These are phyloP conservation scores for Podaxis rugospora DNA, from an alignment of 768 basidiomycete species.

Conservation along the genomic window DNA sequence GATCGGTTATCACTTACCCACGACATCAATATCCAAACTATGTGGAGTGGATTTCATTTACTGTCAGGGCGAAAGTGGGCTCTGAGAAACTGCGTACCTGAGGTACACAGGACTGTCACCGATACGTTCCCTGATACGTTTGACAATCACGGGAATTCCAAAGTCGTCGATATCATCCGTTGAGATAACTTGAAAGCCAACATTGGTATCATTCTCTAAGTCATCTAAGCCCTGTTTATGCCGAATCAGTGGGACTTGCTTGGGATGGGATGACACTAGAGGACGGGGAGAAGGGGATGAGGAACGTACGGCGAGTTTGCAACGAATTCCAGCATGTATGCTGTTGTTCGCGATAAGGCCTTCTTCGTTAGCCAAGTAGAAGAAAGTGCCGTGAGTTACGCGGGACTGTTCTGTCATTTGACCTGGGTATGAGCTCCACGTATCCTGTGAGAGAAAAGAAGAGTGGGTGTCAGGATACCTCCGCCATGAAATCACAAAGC, in stretches of 20 bases:
- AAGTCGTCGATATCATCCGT: slow-evolving; percentile 82
- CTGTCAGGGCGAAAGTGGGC: neutral
- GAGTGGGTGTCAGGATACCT: slow-evolving; percentile 32
- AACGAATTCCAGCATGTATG: slow-evolving; percentile 84
- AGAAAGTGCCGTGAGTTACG: slow-evolving; percentile 85
- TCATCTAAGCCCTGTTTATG: slow-evolving; percentile 52
- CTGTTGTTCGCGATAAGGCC: slow-evolving; percentile 73
- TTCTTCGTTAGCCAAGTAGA: slow-evolving; percentile 73
- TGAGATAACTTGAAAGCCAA: slow-evolving; percentile 77
- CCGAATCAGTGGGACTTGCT: neutral
- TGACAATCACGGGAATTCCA: slow-evolving; percentile 66
- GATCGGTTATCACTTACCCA: slow-evolving; percentile 40
- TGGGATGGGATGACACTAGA: slow-evolving; percentile 15
- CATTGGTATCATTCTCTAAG: slow-evolving; percentile 61
- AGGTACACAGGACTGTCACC: slow-evolving; percentile 76
- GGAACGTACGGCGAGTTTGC: slow-evolving; percentile 49
- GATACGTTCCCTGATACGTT: slow-evolving; percentile 65
- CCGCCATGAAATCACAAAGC: slow-evolving; percentile 29
- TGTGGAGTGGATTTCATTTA: neutral
- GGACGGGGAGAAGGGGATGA: neutral
- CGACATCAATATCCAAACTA: slow-evolving; percentile 75
- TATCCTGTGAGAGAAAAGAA: slow-evolving; percentile 42
- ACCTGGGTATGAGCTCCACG: slow-evolving; percentile 57
- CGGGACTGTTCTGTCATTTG: slow-evolving; percentile 57
- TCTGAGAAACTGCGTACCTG: slow-evolving; percentile 38